These are phyloP conservation scores for Curvularia hawaiiensis DNA, from an alignment of 2,329 filamentous ascomycete genomes.

Conservation along the genomic window DNA sequence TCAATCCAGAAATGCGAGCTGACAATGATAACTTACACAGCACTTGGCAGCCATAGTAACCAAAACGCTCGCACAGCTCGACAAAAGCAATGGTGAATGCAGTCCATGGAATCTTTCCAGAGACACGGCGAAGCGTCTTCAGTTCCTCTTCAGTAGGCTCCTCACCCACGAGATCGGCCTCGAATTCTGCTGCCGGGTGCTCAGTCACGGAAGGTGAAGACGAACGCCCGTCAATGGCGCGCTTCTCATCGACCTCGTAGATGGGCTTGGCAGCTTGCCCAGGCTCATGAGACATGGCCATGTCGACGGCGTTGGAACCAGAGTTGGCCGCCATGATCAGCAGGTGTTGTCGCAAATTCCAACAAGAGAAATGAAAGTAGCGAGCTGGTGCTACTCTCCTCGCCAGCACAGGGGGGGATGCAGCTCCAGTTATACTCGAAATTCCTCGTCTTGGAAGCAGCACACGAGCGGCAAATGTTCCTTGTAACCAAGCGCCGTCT, in stretches of 20 bases:
- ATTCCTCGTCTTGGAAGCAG: not conserved
- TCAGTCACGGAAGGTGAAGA: slow-evolving; percentile 25
- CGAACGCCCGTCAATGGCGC: slow-evolving; percentile 27
- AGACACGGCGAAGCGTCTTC: slow-evolving; percentile 65
- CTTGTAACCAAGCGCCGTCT: slow-evolving; percentile 17
- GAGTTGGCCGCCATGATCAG: slow-evolving; percentile 39
- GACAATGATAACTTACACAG: slow-evolving; percentile 57
- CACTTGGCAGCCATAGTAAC: slow-evolving; percentile 74
- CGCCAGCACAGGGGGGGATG: slow-evolving; percentile 5
- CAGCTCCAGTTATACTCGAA: slow-evolving; percentile 22
- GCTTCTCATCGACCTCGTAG: slow-evolving; percentile 43
- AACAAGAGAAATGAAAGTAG: slow-evolving; percentile 7
- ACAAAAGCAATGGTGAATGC: slow-evolving; percentile 74
- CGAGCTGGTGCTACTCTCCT: slow-evolving; percentile 12
- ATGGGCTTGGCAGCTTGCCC: slow-evolving; percentile 36
- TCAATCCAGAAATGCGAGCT: not conserved
- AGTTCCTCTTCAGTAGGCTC: slow-evolving; percentile 67
- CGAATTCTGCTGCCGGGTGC: slow-evolving; percentile 34
- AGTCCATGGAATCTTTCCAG: slow-evolving; percentile 67
- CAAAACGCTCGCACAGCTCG: slow-evolving; percentile 77
- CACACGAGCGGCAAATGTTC: slow-evolving; percentile 17
- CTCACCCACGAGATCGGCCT: slow-evolving; percentile 43
- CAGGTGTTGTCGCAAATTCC: slow-evolving; percentile 1
- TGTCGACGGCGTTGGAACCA: slow-evolving; percentile 40
- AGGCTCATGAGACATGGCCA: slow-evolving; percentile 45